These are phyloP conservation scores for Nigrospora oryzae DNA, from an alignment of 2,329 filamentous ascomycete species.

Conservation along the genomic window DNA sequence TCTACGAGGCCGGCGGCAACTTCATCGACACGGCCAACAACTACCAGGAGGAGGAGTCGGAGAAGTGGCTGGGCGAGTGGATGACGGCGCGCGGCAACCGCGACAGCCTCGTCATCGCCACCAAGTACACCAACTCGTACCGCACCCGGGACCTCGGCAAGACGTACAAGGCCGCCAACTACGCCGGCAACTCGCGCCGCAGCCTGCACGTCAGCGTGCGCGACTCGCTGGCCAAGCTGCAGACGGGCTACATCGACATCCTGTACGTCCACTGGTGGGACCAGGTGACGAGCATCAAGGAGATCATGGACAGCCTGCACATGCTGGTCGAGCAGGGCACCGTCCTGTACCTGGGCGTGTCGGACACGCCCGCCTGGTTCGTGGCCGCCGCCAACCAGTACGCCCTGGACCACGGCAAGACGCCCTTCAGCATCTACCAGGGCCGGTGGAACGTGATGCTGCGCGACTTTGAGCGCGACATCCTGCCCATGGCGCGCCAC, in stretches of 20 bases:
- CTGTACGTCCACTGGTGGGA: constrained; percentile 38
- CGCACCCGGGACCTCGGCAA: constrained; percentile 25
- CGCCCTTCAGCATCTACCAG: constrained; percentile 29
- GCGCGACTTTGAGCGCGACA: constrained; percentile 30
- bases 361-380: constrained; percentile 30
- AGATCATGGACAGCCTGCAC: constrained; percentile 33
- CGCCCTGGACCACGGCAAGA: constrained; percentile 23
- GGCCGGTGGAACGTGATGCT: constrained; percentile 25
- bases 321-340: constrained; percentile 30
- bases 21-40: constrained; percentile 58
- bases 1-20: constrained; percentile 50
- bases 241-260: constrained; percentile 48
- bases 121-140: constrained; percentile 47
- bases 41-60: constrained; percentile 51
- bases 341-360: constrained; percentile 31
- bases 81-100: constrained; percentile 38
- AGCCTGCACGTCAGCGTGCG: constrained; percentile 45
- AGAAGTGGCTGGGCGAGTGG: constrained; percentile 51
- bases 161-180: constrained; percentile 31
- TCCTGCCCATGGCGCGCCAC: constrained; percentile 30
- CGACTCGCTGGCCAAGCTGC: constrained; percentile 45
- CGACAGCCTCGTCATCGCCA: constrained; percentile 44
- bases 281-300: constrained; percentile 28
- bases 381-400: constrained; percentile 29
- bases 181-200: constrained; percentile 49